Evolutionary conservation across 2,329 filamentous ascomycete genomes (phyloP), one percentile per base, ranked within the genome.

Genomic region (Microcera coccophila): DNA sequence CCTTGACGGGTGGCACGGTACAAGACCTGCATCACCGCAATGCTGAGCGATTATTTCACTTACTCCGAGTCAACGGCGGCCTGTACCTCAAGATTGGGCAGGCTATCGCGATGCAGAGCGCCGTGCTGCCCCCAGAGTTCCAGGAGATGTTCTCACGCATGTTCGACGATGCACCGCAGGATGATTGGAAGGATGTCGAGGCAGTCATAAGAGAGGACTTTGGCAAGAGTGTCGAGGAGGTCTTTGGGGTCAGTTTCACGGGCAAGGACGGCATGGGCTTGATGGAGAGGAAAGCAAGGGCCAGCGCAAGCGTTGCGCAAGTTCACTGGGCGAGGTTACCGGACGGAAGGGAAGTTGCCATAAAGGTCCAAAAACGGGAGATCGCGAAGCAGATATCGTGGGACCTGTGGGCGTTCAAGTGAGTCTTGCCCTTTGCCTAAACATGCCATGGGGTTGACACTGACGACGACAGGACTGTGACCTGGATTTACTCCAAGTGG

Each of bases 111-210:
- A 97, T 97, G 93, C 93, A 98, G 73, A 91, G 87, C 54, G 91
- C 91, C 0, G 83, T 97, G 19, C 70, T 98, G 48, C 93, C 93
- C 19, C 87, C 90, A 0, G 90, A 95, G 66, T 97, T 97, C 57
- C 90, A 95, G 71, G 83, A 84, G 59, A 97, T 96, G 90, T 98
- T 98, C 62, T 76, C 85, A 17, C 79, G 85, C 59, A 96, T 98
- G 89, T 98, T 97, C 63, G 93, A 97, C 62, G 91, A 97, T 70
- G 93, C 93, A 49, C 90, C 91, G 28, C 90, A 96, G 73, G 93
- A 95, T 62, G 75, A 78, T 32, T 97, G 90, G 90, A 76, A 74
- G 52, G 87, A 91, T 38, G 84, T 95, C 2, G 85, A 95, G 69
- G 79, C 75, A 60, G 90, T 97, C 11, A 86, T 98, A 31, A 73